phyloP scores from a whole-genome alignment of 257 asterid species.

The Henckelia pumila region DNA sequence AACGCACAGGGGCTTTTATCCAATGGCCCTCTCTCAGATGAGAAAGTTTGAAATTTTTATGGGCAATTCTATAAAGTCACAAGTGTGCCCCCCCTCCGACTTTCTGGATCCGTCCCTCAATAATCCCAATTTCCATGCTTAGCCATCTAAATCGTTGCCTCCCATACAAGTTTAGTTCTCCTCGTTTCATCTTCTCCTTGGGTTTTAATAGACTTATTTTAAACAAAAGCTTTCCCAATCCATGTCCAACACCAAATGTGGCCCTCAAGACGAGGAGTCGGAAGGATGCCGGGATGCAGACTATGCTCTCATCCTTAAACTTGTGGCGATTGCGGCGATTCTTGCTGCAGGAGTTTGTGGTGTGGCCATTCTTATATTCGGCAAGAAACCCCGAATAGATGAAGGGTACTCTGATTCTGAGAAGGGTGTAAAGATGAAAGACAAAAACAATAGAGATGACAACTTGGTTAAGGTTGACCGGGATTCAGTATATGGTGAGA shows the following conservation, averaged over 20 bases:
- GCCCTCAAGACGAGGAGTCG: conserved; percentile 27
- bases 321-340: conserved; percentile 69
- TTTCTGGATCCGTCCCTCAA: neutral
- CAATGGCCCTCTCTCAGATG: neutral
- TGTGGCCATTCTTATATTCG: conserved; percentile 72
- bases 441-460: conserved; percentile 52
- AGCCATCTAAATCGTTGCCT: neutral
- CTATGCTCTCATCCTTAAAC: conserved; percentile 57
- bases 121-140: neutral
- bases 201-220: conserved; percentile 46
- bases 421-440: conserved; percentile 68
- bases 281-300: conserved; percentile 65
- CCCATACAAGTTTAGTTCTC: conserved; percentile 13
- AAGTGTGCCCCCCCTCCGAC: neutral
- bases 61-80: neutral
- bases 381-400: conserved; percentile 70
- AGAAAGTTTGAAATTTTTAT: too few relatives aligned
- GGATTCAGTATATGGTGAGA: conserved; percentile 67
- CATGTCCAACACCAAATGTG: conserved; percentile 55
- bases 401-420: conserved; percentile 88
- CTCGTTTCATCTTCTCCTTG: conserved; percentile 25
- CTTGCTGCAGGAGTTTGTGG: conserved; percentile 79
- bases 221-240: conserved; percentile 52
- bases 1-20: neutral
- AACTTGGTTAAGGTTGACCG: conserved; percentile 44